Base-by-base conservation (phyloP, 345 rosid genomes). In the Draba incana region DNA sequence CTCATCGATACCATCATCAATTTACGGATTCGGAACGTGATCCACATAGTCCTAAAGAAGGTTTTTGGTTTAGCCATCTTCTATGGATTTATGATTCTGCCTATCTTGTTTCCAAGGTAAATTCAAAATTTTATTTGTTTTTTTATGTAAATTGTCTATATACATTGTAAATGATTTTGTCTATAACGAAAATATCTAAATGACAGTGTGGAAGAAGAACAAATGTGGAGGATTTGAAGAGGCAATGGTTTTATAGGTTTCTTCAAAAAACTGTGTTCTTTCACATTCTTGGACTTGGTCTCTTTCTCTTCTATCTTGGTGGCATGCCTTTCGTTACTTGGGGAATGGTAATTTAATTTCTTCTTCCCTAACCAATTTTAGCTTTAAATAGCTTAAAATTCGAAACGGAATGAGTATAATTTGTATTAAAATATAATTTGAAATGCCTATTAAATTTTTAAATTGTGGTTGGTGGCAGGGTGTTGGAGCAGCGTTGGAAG, bases 31-130 rank as follows among this genome's bases (percentile, higher is more conserved):
- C 97, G 10, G 92, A 90, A 8, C 80, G 84, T 66, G 98, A 92
- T 69, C 98, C 97, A 7, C 98, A 90, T 76, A 90, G 97, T 77
- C 98, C 98, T 63, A 74, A 71, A 60, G 92, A 85, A 83, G 98
- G 98, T 27, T 93, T 93, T 75, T 90, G 97, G 98, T 87, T 85
- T 49, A 90, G 97, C 47, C 98, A 92, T 70, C 81, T 88, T 68
- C 77, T 66, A 14, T 90, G 98, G 97, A 79, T 93, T 12, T 90
- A 90, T 68, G 97, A 93, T 44, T 71, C 81, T 44, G 71, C 77
- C 15, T 74, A 79, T 71, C 24, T 85, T 12, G 9, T 28, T 55
- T 42, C 76, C 65, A 92, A 79, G 92, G 94, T 92, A 68, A 35
- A 45, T 27, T 23, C 3, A 7, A 5, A 20, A 0, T 20, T 20